Conservation (phyloP, 352 stramenopile genomes). For the Phytophthora cactorum region DNA sequence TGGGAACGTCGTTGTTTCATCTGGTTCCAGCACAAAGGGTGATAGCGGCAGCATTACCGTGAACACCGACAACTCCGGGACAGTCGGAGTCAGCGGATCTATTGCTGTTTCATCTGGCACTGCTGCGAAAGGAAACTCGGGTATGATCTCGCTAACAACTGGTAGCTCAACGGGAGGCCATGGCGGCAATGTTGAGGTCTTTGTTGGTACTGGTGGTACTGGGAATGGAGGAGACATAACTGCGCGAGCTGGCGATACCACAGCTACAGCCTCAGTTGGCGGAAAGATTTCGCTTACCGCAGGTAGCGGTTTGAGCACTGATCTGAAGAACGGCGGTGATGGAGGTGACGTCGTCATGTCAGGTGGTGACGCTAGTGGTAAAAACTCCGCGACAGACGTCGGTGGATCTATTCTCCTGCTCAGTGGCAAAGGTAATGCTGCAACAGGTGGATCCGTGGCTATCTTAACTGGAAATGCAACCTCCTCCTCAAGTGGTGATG, state of each 20-base stretch:
- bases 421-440: conserved; percentile 56
- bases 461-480: conserved; percentile 61
- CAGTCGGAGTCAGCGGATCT: conserved; percentile 75
- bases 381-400: conserved; percentile 43
- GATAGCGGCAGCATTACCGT: conserved; percentile 87
- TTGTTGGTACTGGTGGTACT: conserved; percentile 57
- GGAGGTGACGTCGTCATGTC: conserved; percentile 72
- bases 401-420: conserved; percentile 56
- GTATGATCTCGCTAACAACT: conserved; percentile 71
- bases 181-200: conserved; percentile 71
- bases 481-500: conserved; percentile 65
- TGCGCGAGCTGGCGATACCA: conserved; percentile 70
- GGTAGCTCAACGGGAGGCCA: conserved; percentile 61
- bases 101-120: conserved; percentile 70
- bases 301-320: conserved; percentile 46
- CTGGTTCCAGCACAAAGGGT: conserved; percentile 63
- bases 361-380: conserved; percentile 64
- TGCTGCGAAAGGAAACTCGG: conserved; percentile 62
- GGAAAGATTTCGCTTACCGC: conserved; percentile 55
- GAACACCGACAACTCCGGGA: conserved; percentile 75
- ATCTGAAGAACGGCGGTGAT: conserved; percentile 67
- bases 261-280: conserved; percentile 42
- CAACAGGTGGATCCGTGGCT: conserved; percentile 60
- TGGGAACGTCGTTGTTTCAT: conserved; percentile 78
- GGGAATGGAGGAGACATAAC: conserved; percentile 74